phyloP scores from a whole-genome alignment of 306 rosid species.

The Corylus americana region DNA sequence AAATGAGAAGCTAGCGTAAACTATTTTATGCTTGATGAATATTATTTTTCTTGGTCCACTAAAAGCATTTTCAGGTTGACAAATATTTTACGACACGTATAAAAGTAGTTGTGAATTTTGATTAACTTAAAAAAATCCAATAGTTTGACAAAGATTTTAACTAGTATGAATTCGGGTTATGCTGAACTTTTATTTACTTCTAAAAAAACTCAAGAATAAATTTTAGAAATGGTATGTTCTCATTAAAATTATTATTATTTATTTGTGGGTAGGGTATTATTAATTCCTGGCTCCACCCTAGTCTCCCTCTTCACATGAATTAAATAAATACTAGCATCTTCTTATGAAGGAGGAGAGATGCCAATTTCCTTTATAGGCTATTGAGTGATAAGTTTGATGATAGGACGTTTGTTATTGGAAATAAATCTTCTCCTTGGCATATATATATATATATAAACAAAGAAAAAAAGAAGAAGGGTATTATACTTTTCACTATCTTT shows the following conservation, averaged over 20 bases:
- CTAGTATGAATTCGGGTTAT: not conserved
- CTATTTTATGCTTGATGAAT: too few relatives aligned
- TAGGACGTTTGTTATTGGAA: not conserved
- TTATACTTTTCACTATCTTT: not conserved
- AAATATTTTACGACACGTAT: too few relatives aligned
- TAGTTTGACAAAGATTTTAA: not conserved
- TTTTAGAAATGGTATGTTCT: constrained; percentile 10
- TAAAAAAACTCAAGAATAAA: not conserved
- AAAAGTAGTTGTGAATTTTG: not conserved
- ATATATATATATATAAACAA: not conserved
- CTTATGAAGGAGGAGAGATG: not conserved
- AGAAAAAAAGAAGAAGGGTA: not conserved
- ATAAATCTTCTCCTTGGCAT: not conserved
- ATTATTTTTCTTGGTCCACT: too few relatives aligned
- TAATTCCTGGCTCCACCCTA: not conserved
- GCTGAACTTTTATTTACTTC: not conserved
- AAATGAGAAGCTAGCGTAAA: too few relatives aligned
- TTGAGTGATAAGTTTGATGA: not conserved
- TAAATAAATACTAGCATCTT: not conserved
- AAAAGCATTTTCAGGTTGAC: too few relatives aligned
- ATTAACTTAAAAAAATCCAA: not conserved
- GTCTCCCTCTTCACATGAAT: not conserved
- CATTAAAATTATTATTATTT: not conserved
- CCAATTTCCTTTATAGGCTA: not conserved
- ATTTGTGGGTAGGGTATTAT: too few relatives aligned